Base-by-base conservation (phyloP, 2,329 filamentous ascomycete species). In the Nakataea oryzae region DNA sequence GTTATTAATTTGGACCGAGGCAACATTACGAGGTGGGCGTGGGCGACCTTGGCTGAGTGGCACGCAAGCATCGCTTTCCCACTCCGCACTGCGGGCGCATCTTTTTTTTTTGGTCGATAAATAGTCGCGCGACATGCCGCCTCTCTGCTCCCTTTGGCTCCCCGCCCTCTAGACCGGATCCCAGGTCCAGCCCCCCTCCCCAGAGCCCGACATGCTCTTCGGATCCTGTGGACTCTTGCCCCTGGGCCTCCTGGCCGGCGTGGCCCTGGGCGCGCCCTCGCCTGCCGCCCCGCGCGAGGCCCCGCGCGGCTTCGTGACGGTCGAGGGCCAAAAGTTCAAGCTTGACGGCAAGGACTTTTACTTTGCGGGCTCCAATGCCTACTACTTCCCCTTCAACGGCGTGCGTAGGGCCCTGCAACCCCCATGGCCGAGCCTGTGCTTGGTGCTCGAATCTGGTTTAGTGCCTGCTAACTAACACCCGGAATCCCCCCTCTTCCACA, bases 321-420 rank as follows among this genome's bases (percentile, higher is more conserved):
- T 78, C 0, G 73, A 79, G 3, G 81, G 78, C 7, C 74, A 72
- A 2, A 78, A 79, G 63, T 84, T 85, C 70, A 72, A 78, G 68
- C 75, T 85, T 5, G 76, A 83, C 58, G 82, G 81, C 62, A 74
- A 81, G 63, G 76, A 80, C 64, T 84, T 83, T 67, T 78, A 81
- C 70, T 84, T 83, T 66, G 81, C 82, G 1, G 81, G 82, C 1
- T 80, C 76, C 65, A 85, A 84, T 68, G 82, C 81, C 12, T 83
- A 84, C 64, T 83, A 81, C 65, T 79, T 83, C 24, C 80, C 81
- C 0, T 83, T 83, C 69, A 78, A 75, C 61, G 76, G 79, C n/a
- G 80, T 82, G 62, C 5, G 75, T 7, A 17, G 5, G 34, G n/a
- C 34, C 12, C 8, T 7, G 34, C 27, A 3, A 9, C 30, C 30